Evolutionary conservation across 202 grass and related monocot species (phyloP), one percentile per base, ranked within the genome.

Genomic region (Panicum hallii): DNA sequence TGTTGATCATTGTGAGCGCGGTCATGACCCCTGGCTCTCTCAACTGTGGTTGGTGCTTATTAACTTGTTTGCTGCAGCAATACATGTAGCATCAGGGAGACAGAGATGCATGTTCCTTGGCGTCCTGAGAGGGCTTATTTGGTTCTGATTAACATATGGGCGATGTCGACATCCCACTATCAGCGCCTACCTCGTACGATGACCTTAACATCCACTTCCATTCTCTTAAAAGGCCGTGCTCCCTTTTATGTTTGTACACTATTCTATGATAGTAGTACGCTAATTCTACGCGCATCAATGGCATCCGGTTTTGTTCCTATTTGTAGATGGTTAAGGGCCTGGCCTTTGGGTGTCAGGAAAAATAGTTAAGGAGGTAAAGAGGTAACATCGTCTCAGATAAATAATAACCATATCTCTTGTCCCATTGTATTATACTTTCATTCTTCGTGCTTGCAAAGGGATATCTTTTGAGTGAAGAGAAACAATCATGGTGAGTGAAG

Each of bases 161-260:
- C 52, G 43, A 87, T 90, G 84, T 90, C 68, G 80, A 75, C 88
- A 87, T 90, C 66, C 49, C 20, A 55, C 6, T 52, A 68, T 49
- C 70, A 77, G 34, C 43, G 34, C 43, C 65, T 82, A 82, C 79
- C 83, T 86, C 83, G 84, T 90, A 86, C 70, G 50, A 70, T 73
- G 53, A 86, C 69, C 34, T 58, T 41, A 41, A 5, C 65, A 23
- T 54, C 19, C 43, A 64, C 49, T 22, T 66, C 74, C 61, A n/a
- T 36, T 79, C 41, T 73, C 30, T 54, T 41, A 28, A 68, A 81
- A 87, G 85, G 30, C 28, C 53, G 32, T 62, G 26, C 30, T 49
- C 12, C 45, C 11, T 63, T 72, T 4, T 63, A 52, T 38, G 15
- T 70, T 70, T 78, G 23, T 45, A 41, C 1, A 57, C 22, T 9